Base-by-base conservation (phyloP, 768 basidiomycete species). In the Serendipita sp. region DNA sequence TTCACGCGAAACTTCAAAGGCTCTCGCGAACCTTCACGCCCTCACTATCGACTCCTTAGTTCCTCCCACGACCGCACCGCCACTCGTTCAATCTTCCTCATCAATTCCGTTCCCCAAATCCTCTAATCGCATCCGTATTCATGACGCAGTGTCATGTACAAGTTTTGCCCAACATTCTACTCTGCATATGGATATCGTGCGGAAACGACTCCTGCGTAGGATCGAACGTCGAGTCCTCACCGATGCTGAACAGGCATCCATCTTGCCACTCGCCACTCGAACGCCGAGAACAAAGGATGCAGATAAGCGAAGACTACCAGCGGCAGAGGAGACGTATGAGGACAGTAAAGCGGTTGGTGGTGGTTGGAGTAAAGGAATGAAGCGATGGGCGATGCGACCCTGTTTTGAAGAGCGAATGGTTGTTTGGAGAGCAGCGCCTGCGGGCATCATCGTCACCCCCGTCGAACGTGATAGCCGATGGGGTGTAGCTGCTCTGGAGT, bases 321-420 rank as follows among this genome's bases (percentile, higher is more conserved):
- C 64, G 2, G 37, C n/a, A 64, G 64, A 41, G 45, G 66, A 3
- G 63, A 66, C 18, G 63, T 45, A 60, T n/a, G 56, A 60, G 56
- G 63, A 63, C 68, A 53, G 34, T 46, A 67, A 66, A 30, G 46
- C 45, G 18, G 41, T 69, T 13, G 44, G 44, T 18, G 64, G 38
- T 4, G 45, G 62, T n/a, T 70, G 73, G 45, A 85, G 84, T 70
- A 75, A 75, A 13, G 84, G 86, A 64, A 75, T 91, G 53, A 79
- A 78, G 47, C 79, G 75, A n/a, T 91, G 89, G 89, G 77, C 82
- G 67, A 76, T 78, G 44, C 84, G 88, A 2, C 84, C 86, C 30
- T 86, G 85, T 70, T 89, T 88, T 71, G 88, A 91, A 73, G 86
- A 90, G 65, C 78, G 87, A 37, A 75, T 80, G 67, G 73, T 76